Evolutionary conservation across 2,329 filamentous ascomycete species (phyloP).

Genomic region (Calonectria fujianensis): DNA sequence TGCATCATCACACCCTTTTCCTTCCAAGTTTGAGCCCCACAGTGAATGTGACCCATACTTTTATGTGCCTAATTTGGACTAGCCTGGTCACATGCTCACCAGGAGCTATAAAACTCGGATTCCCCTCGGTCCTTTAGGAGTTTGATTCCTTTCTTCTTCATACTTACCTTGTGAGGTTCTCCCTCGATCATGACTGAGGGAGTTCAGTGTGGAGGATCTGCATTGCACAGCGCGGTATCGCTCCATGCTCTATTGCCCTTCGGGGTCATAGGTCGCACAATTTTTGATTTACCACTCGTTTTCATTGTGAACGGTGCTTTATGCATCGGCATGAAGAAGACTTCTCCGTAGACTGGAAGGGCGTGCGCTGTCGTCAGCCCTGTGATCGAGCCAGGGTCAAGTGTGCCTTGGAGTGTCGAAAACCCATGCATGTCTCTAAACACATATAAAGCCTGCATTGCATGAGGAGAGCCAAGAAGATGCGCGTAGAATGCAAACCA

Average conservation of each 20-base stretch:
- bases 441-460: neutral
- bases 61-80: neutral
- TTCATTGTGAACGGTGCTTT: conserved; percentile 66
- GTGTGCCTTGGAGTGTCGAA: neutral
- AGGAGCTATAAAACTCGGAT: conserved; percentile 58
- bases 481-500: neutral
- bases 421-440: neutral
- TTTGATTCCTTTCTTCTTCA: conserved; percentile 65
- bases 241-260: conserved; percentile 71
- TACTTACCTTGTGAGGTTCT: conserved; percentile 72
- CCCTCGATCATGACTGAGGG: conserved; percentile 67
- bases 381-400: neutral
- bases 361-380: neutral
- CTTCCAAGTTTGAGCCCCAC: neutral
- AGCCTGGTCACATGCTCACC: neutral
- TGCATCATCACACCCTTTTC: neutral
- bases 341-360: neutral
- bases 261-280: conserved; percentile 72
- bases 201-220: conserved; percentile 68
- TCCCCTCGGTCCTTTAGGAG: conserved; percentile 30
- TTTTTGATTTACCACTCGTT: conserved; percentile 69
- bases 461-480: neutral
- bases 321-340: conserved; percentile 67
- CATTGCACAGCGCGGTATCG: conserved; percentile 74
- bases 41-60: neutral